These are phyloP conservation scores for Colletotrichum coccodes DNA, from an alignment of 2,329 filamentous ascomycete genomes.

Conservation along the genomic window DNA sequence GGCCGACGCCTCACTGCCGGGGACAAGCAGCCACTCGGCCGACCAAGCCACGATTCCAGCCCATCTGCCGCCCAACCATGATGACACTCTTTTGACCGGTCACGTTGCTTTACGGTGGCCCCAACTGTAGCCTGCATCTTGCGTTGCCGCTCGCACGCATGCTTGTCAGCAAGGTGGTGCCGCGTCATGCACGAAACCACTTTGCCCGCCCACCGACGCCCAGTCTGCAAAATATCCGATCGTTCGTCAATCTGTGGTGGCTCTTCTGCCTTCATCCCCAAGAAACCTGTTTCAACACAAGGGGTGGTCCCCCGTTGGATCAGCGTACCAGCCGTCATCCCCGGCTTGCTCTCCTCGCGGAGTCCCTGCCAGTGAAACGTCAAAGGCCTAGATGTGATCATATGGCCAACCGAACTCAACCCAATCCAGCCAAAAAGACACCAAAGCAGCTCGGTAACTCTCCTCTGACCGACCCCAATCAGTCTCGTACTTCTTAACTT, in stretches of 20 bases:
- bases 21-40: conserved; percentile 26
- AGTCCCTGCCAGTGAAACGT: conserved; percentile 9
- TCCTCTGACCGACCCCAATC: neutral
- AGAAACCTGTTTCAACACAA: conserved; percentile 23
- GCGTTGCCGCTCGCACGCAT: conserved; percentile 15
- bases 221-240: conserved; percentile 20
- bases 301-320: conserved; percentile 9
- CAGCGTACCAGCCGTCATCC: conserved; percentile 19
- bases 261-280: conserved; percentile 5
- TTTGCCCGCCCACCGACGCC: conserved; percentile 5
- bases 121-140: conserved; percentile 1
- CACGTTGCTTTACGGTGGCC: conserved; percentile 1
- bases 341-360: neutral
- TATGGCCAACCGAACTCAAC: neutral
- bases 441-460: neutral
- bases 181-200: conserved; percentile 31
- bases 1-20: conserved; percentile 6
- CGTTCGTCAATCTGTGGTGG: conserved; percentile 25
- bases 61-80: conserved; percentile 19
- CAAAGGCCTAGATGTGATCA: conserved; percentile 2
- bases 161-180: conserved; percentile 20
- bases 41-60: conserved; percentile 26
- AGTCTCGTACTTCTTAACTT: neutral
- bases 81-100: neutral
- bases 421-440: neutral